Conservation (phyloP, 306 rosid species). For the Trifolium dubium region DNA sequence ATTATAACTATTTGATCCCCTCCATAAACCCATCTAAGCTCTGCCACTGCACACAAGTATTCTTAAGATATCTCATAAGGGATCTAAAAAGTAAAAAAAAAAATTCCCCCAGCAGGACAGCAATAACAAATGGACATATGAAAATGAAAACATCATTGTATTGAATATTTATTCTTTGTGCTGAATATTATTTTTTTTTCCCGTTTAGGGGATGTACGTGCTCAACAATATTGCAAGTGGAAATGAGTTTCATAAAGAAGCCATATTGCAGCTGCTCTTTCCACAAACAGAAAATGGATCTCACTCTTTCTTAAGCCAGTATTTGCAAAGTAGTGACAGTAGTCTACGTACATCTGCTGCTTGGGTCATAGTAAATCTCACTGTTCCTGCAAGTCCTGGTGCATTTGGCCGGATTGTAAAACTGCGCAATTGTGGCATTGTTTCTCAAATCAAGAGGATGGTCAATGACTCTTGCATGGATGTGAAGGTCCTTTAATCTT, state of each 20-base stretch:
- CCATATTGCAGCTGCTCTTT: slow-evolving; percentile 65
- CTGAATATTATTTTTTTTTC: slow-evolving; percentile 14
- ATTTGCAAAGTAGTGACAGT: slow-evolving; percentile 66
- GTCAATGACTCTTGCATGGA: slow-evolving; percentile 75
- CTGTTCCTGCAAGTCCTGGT: slow-evolving; percentile 67
- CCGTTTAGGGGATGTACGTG: slow-evolving; percentile 72
- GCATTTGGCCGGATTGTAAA: slow-evolving; percentile 55
- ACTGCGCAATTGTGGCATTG: slow-evolving; percentile 65
- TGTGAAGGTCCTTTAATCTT: slow-evolving; percentile 61
- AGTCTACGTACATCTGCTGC: slow-evolving; percentile 64
- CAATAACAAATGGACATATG: slow-evolving; percentile 17
- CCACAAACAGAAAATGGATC: slow-evolving; percentile 53
- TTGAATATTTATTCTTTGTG: slow-evolving; percentile 14
- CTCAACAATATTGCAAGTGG: slow-evolving; percentile 80
- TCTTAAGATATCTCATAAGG: slow-evolving; percentile 12
- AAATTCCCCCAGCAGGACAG: background rate
- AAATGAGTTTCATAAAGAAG: slow-evolving; percentile 81
- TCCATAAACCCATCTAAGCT: no score
- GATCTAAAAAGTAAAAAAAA: slow-evolving; percentile 10
- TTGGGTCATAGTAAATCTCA: slow-evolving; percentile 81
- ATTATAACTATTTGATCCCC: slow-evolving; percentile 1
- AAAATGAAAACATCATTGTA: background rate
- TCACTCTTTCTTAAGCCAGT: slow-evolving; percentile 60
- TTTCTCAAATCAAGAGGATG: slow-evolving; percentile 78
- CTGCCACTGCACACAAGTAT: background rate